phyloP scores from a whole-genome alignment of 2,329 filamentous ascomycete genomes.

The Phialophora tarda region DNA sequence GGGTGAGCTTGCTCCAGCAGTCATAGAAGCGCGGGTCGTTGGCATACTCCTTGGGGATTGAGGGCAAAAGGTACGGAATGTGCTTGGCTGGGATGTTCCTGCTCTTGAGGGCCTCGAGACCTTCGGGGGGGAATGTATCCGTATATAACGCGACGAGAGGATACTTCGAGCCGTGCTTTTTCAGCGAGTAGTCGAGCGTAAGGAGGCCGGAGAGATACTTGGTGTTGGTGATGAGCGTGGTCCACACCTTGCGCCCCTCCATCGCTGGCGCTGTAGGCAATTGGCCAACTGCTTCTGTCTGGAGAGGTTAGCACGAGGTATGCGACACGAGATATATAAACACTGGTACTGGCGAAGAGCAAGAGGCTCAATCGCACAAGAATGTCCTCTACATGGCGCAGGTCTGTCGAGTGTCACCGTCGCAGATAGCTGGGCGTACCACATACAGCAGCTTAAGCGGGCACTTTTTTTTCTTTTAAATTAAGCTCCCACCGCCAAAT shows the following conservation, averaged over 20 bases:
- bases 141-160: conserved; percentile 85
- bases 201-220: conserved; percentile 81
- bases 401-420: neutral
- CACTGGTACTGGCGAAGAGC: conserved; percentile 1
- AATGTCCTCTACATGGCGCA: conserved; percentile 6
- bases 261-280: conserved; percentile 2
- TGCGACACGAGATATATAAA: neutral
- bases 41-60: conserved; percentile 68
- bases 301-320: neutral
- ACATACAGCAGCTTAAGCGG: neutral
- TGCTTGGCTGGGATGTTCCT: conserved; percentile 72
- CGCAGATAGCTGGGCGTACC: neutral
- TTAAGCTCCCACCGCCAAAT: neutral
- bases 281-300: conserved; percentile 5
- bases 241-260: conserved; percentile 69
- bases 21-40: conserved; percentile 86
- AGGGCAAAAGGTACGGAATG: conserved; percentile 75
- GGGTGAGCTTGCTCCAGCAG: conserved; percentile 85
- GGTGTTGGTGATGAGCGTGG: conserved; percentile 82
- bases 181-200: conserved; percentile 78
- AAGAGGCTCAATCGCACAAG: conserved; percentile 14
- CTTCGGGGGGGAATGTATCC: conserved; percentile 71
- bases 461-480: conserved; percentile 19
- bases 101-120: conserved; percentile 70
- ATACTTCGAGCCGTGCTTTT: conserved; percentile 68